Base-by-base conservation (phyloP, 257 asterid genomes). In the Fraxinus excelsior region DNA sequence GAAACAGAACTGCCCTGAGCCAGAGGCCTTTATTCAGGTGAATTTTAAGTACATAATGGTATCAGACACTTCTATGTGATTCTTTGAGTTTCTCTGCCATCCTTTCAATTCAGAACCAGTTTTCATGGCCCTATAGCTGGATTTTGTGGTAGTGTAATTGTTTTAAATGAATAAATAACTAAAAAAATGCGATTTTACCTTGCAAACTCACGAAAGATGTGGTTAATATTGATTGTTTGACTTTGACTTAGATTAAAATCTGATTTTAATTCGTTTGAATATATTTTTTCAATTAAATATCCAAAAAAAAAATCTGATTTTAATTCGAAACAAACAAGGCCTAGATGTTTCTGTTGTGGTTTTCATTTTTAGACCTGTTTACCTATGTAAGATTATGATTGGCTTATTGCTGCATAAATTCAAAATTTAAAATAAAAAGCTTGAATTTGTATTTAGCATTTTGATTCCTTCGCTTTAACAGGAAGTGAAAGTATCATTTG, bases 401-500 rank as follows among this genome's bases (percentile, higher is more conserved):
- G n/a, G n/a, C n/a, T n/a, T n/a, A n/a, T n/a, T n/a, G n/a, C 29
- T 58, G 28, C 5, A 1, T 4, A 58, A 7, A 60, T 58, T 37
- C 4, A 67, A 64, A 60, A 37, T n/a, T 72, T 76, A n/a, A 51
- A 38, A 3, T 69, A 13, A 25, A 7, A 51, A 6, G 70, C 58
- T 65, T 58, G 66, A 21, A 56, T 21, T 2, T 7, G 28, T n/a
- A 13, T 21, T 8, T 58, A 58, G 5, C 7, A 23, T 65, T 65
- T 13, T 69, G 42, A 35, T 14, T 53, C 49, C 37, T 42, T 70
- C 80, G 13, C 35, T 51, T 42, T 71, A 62, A 84, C 91, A 96
- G 98, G 99, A 93, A 86, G 90, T 93, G 79, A 90, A 82, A 76
- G 90, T 84, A 56, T 87, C 97, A 2, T 95, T 95, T 73, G 97